Evolutionary conservation across 78 protist genomes (phyloP).

Genomic region (Cavenderia fasciculata): DNA sequence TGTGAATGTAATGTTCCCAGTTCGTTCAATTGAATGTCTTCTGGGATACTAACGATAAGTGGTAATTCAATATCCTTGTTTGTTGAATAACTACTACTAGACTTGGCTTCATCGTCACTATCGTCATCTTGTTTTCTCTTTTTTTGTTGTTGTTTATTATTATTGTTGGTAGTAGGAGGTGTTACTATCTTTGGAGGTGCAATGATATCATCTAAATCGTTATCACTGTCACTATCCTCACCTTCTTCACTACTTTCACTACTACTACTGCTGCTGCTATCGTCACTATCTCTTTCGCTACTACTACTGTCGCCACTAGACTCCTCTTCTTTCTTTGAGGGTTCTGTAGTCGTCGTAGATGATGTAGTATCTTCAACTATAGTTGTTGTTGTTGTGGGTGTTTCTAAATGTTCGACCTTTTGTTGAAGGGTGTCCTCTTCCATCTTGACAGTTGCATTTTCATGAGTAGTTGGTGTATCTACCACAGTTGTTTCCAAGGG

Average conservation of each 20-base stretch:
- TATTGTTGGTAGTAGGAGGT: constrained; percentile 1
- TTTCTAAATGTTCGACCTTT: no score
- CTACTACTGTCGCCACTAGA: not conserved
- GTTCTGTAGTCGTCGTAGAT: no score
- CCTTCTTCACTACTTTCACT: not conserved
- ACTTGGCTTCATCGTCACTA: constrained; percentile 13
- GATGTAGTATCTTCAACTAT: no score
- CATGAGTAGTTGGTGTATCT: no score
- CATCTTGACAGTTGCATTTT: no score
- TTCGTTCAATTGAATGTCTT: not conserved
- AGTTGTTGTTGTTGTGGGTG: no score
- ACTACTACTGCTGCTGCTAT: constrained; percentile 17
- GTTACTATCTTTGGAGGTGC: constrained; percentile 1
- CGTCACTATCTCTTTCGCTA: constrained; percentile 4
- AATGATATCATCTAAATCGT: constrained; percentile 50
- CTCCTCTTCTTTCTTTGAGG: not conserved
- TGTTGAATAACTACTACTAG: not conserved
- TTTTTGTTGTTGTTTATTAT: constrained; percentile 18
- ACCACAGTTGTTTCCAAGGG: no score
- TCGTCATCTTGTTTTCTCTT: constrained; percentile 37
- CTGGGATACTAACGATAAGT: constrained; percentile 1
- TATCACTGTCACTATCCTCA: constrained; percentile 35
- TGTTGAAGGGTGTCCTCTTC: no score
- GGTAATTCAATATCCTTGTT: constrained; percentile 10
- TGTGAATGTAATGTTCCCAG: constrained; percentile 1